phyloP scores from a whole-genome alignment of 2,329 filamentous ascomycete genomes.

The Colletotrichum scovillei region DNA sequence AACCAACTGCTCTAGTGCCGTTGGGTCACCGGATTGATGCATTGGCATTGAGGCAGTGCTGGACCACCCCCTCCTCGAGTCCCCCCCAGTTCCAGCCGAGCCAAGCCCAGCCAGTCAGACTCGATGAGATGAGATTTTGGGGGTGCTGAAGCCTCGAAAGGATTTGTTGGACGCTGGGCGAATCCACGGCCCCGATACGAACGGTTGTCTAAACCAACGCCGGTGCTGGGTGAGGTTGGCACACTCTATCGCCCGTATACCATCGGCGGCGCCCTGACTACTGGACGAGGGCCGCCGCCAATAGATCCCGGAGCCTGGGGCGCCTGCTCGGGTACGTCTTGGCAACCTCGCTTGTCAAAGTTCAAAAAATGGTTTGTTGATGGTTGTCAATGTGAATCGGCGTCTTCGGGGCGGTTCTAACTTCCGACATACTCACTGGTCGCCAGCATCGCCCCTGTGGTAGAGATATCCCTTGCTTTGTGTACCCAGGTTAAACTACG shows the following conservation, averaged over 20 bases:
- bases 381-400: background rate
- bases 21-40: conserved; percentile 23
- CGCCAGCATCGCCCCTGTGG: background rate
- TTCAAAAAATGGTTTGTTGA: background rate
- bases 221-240: background rate
- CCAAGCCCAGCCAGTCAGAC: background rate
- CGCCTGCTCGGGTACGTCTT: background rate
- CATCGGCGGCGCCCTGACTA: background rate
- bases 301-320: background rate
- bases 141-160: background rate
- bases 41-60: conserved; percentile 34
- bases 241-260: conserved; percentile 9
- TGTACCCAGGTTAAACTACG: background rate
- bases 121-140: background rate
- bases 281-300: background rate
- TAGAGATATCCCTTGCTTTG: background rate
- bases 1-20: conserved; percentile 4
- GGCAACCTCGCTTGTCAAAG: background rate
- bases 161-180: conserved; percentile 5
- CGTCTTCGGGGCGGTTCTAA: conserved; percentile 2
- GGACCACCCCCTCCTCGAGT: background rate
- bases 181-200: conserved; percentile 7
- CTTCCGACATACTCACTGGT: background rate
- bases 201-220: conserved; percentile 7
- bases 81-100: background rate